Evolutionary conservation across 768 basidiomycete species (phyloP).

Genomic region (Gelatoporia subvermispora): DNA sequence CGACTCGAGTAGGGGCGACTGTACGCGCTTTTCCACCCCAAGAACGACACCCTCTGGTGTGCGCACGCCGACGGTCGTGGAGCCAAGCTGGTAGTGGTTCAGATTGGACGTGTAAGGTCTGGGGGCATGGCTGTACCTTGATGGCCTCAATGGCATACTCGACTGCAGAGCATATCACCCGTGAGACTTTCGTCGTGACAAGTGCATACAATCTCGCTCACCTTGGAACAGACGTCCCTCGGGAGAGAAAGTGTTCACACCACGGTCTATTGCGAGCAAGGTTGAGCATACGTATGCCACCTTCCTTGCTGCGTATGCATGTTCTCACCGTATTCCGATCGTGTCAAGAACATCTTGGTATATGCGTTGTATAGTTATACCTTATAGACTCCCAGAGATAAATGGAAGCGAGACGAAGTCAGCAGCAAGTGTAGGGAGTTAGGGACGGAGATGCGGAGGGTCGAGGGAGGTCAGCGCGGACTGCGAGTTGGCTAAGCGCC

Average conservation of each 20-base stretch:
- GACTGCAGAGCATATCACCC: conserved; percentile 44
- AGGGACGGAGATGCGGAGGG: background rate
- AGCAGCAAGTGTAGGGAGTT: background rate
- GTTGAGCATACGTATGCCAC: background rate
- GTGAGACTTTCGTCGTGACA: too few relatives aligned
- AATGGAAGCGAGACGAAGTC: too few relatives aligned
- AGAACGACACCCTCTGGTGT: conserved; percentile 89
- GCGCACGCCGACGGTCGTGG: conserved; percentile 93
- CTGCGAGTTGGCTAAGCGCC: conserved; percentile 6
- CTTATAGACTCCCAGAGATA: too few relatives aligned
- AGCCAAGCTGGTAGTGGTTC: conserved; percentile 68
- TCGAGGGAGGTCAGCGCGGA: conserved; percentile 10
- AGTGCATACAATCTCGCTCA: conserved; percentile 26
- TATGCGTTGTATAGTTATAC: too few relatives aligned
- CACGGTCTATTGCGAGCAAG: conserved; percentile 60
- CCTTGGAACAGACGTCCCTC: conserved; percentile 99
- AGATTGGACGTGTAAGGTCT: too few relatives aligned
- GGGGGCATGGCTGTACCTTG: conserved; percentile 53
- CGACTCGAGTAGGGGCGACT: conserved; percentile 92
- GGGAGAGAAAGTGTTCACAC: conserved; percentile 98
- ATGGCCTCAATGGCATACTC: conserved; percentile 99
- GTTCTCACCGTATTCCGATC: conserved; percentile 83
- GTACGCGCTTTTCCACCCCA: conserved; percentile 97
- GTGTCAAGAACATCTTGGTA: conserved; percentile 77
- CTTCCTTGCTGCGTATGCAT: background rate